Evolutionary conservation across 2,329 filamentous ascomycete genomes (phyloP).

Genomic region (Pseudogymnoascus sp.): DNA sequence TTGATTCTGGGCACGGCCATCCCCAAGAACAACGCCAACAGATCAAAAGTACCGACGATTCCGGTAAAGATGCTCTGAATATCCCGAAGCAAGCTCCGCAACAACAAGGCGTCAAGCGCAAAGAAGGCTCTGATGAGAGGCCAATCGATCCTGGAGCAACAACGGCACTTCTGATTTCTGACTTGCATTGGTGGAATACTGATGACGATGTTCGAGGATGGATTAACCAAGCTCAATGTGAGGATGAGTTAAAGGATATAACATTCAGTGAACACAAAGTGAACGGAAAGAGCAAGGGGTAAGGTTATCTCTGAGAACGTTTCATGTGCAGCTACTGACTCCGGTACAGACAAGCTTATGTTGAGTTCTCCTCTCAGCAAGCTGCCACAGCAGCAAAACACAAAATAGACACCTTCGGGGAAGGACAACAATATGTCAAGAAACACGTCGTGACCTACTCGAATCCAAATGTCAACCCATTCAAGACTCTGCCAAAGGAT

Average conservation of each 20-base stretch:
- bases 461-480: slow-evolving; percentile 72
- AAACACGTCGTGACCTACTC: slow-evolving; percentile 71
- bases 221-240: slow-evolving; percentile 69
- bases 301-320: slow-evolving; percentile 18
- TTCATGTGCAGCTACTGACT: background rate
- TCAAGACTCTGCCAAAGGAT: slow-evolving; percentile 85
- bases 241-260: slow-evolving; percentile 81
- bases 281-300: slow-evolving; percentile 98
- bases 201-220: slow-evolving; percentile 92
- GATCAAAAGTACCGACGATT: slow-evolving; percentile 36
- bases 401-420: slow-evolving; percentile 58
- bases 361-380: slow-evolving; percentile 77
- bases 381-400: slow-evolving; percentile 81
- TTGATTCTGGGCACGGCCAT: slow-evolving; percentile 30
- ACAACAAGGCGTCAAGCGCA: slow-evolving; percentile 53
- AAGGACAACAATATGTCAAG: slow-evolving; percentile 45
- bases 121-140: slow-evolving; percentile 50
- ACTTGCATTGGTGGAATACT: slow-evolving; percentile 93
- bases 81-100: slow-evolving; percentile 33
- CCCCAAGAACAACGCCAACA: slow-evolving; percentile 32
- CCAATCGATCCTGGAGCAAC: slow-evolving; percentile 53
- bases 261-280: slow-evolving; percentile 99
- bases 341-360: slow-evolving; percentile 58
- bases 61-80: slow-evolving; percentile 27
- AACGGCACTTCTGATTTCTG: slow-evolving; percentile 74